phyloP scores from a whole-genome alignment of 345 rosid species.

The Pistacia integerrima region DNA sequence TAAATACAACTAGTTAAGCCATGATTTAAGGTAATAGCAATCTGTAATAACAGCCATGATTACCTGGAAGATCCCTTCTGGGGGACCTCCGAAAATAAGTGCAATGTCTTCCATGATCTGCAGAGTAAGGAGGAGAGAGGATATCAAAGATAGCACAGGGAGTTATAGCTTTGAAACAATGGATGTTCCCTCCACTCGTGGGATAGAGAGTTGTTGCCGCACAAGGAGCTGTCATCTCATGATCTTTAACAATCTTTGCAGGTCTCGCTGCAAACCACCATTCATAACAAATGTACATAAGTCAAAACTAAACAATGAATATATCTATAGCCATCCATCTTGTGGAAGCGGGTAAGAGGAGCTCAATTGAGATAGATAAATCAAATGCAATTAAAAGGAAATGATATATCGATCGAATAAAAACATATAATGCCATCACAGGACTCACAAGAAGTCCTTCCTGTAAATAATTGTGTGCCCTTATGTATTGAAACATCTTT shows the following conservation, averaged over 20 bases:
- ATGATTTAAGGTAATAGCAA: not conserved
- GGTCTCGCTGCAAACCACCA: constrained; percentile 67
- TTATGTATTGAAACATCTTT: not conserved
- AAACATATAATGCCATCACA: not conserved
- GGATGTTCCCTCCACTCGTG: constrained; percentile 79
- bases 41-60: not conserved
- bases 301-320: constrained; percentile 2
- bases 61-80: constrained; percentile 65
- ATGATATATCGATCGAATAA: not conserved
- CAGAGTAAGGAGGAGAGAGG: constrained; percentile 72
- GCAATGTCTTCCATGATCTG: constrained; percentile 64
- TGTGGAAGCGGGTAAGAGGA: not conserved
- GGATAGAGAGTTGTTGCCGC: constrained; percentile 72
- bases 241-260: constrained; percentile 67
- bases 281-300: constrained; percentile 4
- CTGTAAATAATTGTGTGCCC: no score
- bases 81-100: constrained; percentile 58
- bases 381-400: not conserved
- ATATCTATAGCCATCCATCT: not conserved
- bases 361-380: not conserved
- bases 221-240: constrained; percentile 66
- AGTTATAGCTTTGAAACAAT: constrained; percentile 70
- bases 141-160: constrained; percentile 82
- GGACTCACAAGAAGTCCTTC: no score
- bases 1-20: not conserved